Evolutionary conservation across 2,329 filamentous ascomycete species (phyloP).

Genomic region (Sporothrix schenckii): DNA sequence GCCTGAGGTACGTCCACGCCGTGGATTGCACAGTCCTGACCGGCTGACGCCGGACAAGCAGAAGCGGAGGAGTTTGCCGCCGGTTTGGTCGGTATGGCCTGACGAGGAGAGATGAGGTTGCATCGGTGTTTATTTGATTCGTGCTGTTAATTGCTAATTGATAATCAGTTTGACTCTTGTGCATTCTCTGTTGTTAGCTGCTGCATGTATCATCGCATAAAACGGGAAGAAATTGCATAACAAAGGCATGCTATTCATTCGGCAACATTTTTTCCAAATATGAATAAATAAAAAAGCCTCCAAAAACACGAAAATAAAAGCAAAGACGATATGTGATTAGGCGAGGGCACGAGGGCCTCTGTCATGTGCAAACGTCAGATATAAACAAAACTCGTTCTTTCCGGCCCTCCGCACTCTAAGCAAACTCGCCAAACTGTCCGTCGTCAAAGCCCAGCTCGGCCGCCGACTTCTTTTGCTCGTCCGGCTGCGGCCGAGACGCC

Average conservation of each 20-base stretch:
- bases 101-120: not conserved
- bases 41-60: not conserved
- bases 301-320: not conserved
- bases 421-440: conserved; percentile 85
- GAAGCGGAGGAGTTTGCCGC: conserved; percentile 44
- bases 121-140: not conserved
- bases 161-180: not conserved
- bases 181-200: not conserved
- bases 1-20: not conserved
- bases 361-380: not conserved
- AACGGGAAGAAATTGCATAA: conserved; percentile 3
- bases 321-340: not conserved
- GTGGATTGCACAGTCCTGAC: conserved; percentile 17
- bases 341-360: not conserved
- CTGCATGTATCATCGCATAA: not conserved
- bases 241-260: conserved; percentile 14
- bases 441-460: conserved; percentile 78
- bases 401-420: conserved; percentile 42
- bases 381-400: conserved; percentile 6
- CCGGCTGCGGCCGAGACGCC: conserved; percentile 36
- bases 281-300: not conserved
- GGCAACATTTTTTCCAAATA: not conserved
- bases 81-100: conserved; percentile 41
- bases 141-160: not conserved
- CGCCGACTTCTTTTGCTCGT: conserved; percentile 55